These are phyloP conservation scores for Fusarium fujikuroi DNA, from an alignment of 2,329 filamentous ascomycete genomes.

Conservation along the genomic window DNA sequence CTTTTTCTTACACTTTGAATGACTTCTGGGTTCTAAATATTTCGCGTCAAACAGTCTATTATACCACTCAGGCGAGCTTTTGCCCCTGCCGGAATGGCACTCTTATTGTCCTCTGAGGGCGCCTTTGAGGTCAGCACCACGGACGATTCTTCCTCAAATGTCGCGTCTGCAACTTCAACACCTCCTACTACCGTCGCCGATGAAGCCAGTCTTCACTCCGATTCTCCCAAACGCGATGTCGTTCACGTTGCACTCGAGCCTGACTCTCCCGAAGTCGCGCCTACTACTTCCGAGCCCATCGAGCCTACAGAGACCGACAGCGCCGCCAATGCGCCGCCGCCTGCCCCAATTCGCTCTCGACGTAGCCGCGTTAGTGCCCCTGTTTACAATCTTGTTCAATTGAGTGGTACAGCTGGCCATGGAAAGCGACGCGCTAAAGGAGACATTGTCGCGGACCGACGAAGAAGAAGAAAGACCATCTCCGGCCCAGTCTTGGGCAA, in stretches of 20 bases:
- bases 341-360: conserved; percentile 54
- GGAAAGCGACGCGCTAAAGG: conserved; percentile 66
- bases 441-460: conserved; percentile 57
- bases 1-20: conserved; percentile 10
- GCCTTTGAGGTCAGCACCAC: conserved; percentile 43
- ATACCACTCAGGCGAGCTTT: conserved; percentile 7
- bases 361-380: conserved; percentile 66
- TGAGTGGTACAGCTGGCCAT: conserved; percentile 71
- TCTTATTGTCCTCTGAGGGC: conserved; percentile 48
- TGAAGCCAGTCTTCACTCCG: conserved; percentile 66
- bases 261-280: conserved; percentile 44
- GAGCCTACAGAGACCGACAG: conserved; percentile 23
- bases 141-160: conserved; percentile 58
- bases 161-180: conserved; percentile 69
- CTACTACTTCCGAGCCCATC: conserved; percentile 11
- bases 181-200: conserved; percentile 75
- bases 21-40: conserved; percentile 23
- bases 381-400: conserved; percentile 73
- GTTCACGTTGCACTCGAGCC: conserved; percentile 47
- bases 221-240: conserved; percentile 53
- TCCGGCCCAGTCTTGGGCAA: conserved; percentile 50
- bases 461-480: conserved; percentile 59
- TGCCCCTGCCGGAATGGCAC: conserved; percentile 44
- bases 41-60: conserved; percentile 34
- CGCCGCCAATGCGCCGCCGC: conserved; percentile 31